These are phyloP conservation scores for Cadophora gregata DNA, from an alignment of 2,329 filamentous ascomycete species.

Conservation along the genomic window DNA sequence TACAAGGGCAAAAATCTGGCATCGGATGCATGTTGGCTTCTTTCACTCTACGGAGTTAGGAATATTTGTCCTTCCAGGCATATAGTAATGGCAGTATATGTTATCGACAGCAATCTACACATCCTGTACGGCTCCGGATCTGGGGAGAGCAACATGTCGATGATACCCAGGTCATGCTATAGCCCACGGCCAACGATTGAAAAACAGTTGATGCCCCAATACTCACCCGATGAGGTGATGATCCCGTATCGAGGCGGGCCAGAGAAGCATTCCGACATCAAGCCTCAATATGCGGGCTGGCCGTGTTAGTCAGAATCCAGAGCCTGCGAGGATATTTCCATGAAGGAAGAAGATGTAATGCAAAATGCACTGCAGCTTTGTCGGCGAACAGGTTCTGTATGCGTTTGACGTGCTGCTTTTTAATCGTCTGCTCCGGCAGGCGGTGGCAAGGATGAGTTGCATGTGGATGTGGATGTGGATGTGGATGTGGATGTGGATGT, in stretches of 20 bases:
- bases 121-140: conserved; percentile 24
- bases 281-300: conserved; percentile 34
- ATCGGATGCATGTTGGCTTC: conserved; percentile 27
- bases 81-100: conserved; percentile 16
- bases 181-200: conserved; percentile 25
- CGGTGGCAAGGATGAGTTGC: conserved; percentile 8
- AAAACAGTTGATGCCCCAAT: conserved; percentile 20
- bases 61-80: neutral
- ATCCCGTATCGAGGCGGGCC: conserved; percentile 17
- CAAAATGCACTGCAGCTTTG: neutral
- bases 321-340: conserved; percentile 6
- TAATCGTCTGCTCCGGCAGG: neutral
- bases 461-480: neutral
- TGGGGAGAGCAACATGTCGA: conserved; percentile 21
- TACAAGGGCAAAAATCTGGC: conserved; percentile 21
- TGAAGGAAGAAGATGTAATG: neutral
- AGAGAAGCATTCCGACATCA: conserved; percentile 25
- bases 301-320: conserved; percentile 18
- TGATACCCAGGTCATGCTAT: conserved; percentile 26
- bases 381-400: conserved; percentile 11
- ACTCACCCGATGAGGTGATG: conserved; percentile 18
- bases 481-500: neutral
- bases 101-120: conserved; percentile 3
- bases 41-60: conserved; percentile 9
- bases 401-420: neutral